Conservation (phyloP, 306 rosid species). For the Sesbania bispinosa region DNA sequence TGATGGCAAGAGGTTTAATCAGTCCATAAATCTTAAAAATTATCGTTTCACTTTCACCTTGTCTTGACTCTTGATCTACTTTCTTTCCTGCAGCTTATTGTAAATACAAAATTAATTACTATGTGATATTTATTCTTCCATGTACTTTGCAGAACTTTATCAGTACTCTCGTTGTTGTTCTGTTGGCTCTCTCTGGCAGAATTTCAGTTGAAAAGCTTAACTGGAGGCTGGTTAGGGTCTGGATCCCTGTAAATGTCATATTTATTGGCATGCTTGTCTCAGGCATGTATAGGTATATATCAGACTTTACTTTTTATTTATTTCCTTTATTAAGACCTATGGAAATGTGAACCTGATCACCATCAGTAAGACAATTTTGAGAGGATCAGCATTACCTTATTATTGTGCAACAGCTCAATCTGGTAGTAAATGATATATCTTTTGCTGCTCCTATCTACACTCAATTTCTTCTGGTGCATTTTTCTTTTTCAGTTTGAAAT, state of each 20-base stretch:
- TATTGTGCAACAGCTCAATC: background rate
- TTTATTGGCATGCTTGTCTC: slow-evolving; percentile 89
- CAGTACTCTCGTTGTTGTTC: slow-evolving; percentile 58
- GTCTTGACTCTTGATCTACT: background rate
- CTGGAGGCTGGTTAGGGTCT: slow-evolving; percentile 76
- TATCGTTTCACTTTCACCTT: background rate
- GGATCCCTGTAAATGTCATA: slow-evolving; percentile 89
- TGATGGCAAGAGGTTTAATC: background rate
- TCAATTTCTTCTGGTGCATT: slow-evolving; percentile 13
- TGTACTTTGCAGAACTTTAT: slow-evolving; percentile 68
- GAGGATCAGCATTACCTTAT: background rate
- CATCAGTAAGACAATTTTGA: slow-evolving; percentile 1
- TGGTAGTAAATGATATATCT: background rate
- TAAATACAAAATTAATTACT: background rate
- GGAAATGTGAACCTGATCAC: background rate
- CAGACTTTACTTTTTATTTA: background rate
- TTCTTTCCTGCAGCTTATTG: slow-evolving; percentile 4
- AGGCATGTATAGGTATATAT: slow-evolving; percentile 80
- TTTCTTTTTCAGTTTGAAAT: slow-evolving; percentile 66
- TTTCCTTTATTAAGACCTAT: background rate
- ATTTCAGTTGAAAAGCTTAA: slow-evolving; percentile 65
- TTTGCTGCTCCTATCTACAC: background rate
- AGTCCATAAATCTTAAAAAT: background rate
- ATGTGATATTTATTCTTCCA: slow-evolving; percentile 2
- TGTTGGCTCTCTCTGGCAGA: slow-evolving; percentile 54